These are phyloP conservation scores for Plasmodium cynomolgi DNA, from an alignment of 169 alveolate genomes.

Conservation along the genomic window DNA sequence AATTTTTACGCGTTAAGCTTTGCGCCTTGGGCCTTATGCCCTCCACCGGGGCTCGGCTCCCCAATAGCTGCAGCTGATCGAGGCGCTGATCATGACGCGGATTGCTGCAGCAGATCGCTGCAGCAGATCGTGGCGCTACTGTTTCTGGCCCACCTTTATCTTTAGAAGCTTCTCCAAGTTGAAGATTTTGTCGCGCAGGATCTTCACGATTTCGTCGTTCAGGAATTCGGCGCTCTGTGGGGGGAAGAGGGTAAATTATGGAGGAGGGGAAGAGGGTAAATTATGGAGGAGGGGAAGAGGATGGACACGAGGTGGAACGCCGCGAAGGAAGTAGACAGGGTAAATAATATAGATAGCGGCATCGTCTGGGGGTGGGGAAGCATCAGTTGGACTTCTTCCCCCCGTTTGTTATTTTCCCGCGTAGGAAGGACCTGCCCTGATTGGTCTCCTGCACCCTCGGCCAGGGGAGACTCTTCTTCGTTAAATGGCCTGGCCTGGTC, in stretches of 20 bases:
- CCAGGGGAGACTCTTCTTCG: neutral
- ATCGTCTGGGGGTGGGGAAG: neutral
- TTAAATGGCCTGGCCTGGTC: neutral
- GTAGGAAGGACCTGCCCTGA: neutral
- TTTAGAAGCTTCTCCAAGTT: slow-evolving; percentile 48
- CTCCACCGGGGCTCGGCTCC: neutral
- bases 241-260: neutral
- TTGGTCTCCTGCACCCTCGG: neutral
- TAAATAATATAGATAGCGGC: neutral
- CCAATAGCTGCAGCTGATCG: neutral
- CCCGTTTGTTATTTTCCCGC: no score
- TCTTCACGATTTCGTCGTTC: slow-evolving; percentile 44
- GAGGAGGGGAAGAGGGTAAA: neutral
- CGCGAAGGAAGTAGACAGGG: neutral
- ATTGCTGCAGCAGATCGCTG: neutral
- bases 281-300: no score
- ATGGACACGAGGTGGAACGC: neutral
- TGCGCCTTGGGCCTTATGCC: neutral
- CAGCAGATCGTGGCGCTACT: neutral
- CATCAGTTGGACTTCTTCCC: neutral
- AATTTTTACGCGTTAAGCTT: neutral
- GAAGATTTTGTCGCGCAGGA: slow-evolving; percentile 30
- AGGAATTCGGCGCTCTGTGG: slow-evolving; percentile 18
- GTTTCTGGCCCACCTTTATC: slow-evolving; percentile 20
- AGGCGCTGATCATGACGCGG: no score